Evolutionary conservation across 371 early-diverging fungal species (phyloP).

Genomic region (Zopfochytrium polystomum): DNA sequence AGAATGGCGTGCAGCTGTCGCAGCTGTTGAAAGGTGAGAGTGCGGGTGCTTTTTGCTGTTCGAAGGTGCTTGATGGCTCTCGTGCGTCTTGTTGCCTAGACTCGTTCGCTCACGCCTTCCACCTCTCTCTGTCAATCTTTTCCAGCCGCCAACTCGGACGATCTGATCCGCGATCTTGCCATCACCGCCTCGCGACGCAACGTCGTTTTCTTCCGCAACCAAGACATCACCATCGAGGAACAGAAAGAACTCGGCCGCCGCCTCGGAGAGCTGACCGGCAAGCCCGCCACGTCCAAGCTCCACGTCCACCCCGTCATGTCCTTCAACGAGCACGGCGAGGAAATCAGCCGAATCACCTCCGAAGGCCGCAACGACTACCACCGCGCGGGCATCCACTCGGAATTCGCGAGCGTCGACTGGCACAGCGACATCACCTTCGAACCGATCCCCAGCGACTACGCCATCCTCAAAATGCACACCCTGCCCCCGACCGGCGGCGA

Average conservation of each 20-base stretch:
- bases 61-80: too few relatives aligned
- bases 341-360: constrained; percentile 21
- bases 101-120: too few relatives aligned
- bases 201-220: constrained; percentile 15
- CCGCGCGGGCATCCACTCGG: not conserved
- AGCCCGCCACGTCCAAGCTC: constrained; percentile 20
- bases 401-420: constrained; percentile 7
- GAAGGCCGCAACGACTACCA: constrained; percentile 10
- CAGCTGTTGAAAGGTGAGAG: too few relatives aligned
- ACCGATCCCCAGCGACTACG: constrained; percentile 53
- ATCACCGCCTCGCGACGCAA: constrained; percentile 11
- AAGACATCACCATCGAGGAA: constrained; percentile 8
- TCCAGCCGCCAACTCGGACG: constrained; percentile 20
- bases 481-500: constrained; percentile 59
- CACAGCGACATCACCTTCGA: constrained; percentile 54
- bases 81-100: too few relatives aligned
- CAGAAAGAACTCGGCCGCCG: constrained; percentile 14
- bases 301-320: constrained; percentile 57
- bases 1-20: too few relatives aligned
- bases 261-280: constrained; percentile 13
- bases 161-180: constrained; percentile 16
- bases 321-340: constrained; percentile 15
- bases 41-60: too few relatives aligned
- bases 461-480: constrained; percentile 54
- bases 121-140: too few relatives aligned